Evolutionary conservation across 306 rosid genomes (phyloP).

Genomic region (Cucurbita maxima): DNA sequence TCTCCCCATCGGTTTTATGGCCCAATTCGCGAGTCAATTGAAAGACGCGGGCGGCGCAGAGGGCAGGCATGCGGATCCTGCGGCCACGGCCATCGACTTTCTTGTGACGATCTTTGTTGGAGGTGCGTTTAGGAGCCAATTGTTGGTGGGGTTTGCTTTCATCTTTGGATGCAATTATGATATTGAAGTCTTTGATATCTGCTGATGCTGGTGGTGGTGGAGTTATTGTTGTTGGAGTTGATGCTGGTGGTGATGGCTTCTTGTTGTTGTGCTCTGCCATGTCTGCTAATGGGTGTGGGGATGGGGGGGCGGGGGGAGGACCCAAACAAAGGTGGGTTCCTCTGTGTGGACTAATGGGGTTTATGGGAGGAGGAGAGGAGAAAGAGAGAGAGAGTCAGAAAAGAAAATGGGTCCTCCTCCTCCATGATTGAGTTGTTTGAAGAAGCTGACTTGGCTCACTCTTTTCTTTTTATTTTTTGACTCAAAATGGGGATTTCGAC

Average conservation of each 20-base stretch:
- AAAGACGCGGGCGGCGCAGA: constrained; percentile 44
- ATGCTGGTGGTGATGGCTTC: not conserved
- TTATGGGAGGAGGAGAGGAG: not conserved
- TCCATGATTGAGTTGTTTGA: not conserved
- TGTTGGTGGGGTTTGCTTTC: constrained; percentile 19
- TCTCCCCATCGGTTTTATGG: constrained; percentile 35
- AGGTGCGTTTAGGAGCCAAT: constrained; percentile 27
- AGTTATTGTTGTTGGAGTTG: not conserved
- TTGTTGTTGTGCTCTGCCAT: constrained; percentile 31
- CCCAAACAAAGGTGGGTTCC: constrained; percentile 17
- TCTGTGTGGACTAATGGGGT: constrained; percentile 11
- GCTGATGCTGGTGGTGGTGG: not conserved
- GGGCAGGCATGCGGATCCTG: constrained; percentile 48
- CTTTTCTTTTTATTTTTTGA: not conserved
- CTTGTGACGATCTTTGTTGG: constrained; percentile 42
- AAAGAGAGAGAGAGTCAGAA: not conserved
- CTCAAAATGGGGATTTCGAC: not conserved
- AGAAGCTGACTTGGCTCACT: not conserved
- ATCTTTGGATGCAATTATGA: constrained; percentile 19
- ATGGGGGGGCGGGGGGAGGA: constrained; percentile 5
- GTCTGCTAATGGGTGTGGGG: constrained; percentile 11
- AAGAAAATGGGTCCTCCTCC: not conserved
- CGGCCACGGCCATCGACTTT: constrained; percentile 47
- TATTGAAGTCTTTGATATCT: constrained; percentile 30
- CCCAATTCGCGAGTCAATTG: constrained; percentile 39